Evolutionary conservation across 208 protist species (phyloP).

Genomic region (Porcisia deanei): DNA sequence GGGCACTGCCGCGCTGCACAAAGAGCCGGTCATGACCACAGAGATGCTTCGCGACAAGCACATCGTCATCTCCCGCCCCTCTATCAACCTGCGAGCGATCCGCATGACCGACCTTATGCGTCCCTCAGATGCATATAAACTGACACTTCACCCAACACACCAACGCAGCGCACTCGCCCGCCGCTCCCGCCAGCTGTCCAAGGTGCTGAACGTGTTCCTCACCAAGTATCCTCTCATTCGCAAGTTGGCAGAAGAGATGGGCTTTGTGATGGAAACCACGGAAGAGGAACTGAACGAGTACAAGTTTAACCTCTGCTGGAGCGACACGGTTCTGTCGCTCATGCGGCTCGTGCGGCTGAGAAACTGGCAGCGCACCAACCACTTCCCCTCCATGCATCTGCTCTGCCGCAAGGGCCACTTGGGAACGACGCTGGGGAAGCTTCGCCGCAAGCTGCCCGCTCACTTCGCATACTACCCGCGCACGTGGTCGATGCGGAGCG

Average conservation of each 20-base stretch:
- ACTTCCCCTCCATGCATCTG: constrained; percentile 95
- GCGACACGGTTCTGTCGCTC: constrained; percentile 90
- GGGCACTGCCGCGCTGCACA: not conserved
- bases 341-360: constrained; percentile 85
- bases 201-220: constrained; percentile 68
- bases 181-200: constrained; percentile 44
- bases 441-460: constrained; percentile 77
- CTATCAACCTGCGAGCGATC: constrained; percentile 12
- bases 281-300: constrained; percentile 86
- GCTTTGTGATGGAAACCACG: constrained; percentile 72
- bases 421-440: constrained; percentile 87
- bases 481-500: constrained; percentile 88
- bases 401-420: constrained; percentile 94
- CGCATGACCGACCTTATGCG: constrained; percentile 46
- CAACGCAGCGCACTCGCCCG: constrained; percentile 27
- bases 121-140: constrained; percentile 47
- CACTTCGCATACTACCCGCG: constrained; percentile 91
- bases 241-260: constrained; percentile 66
- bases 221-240: constrained; percentile 89
- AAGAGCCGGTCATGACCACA: constrained; percentile 5
- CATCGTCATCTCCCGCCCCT: constrained; percentile 25
- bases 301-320: constrained; percentile 95
- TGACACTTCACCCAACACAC: constrained; percentile 30
- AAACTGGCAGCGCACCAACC: constrained; percentile 95
- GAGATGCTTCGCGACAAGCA: constrained; percentile 15